Percentiles rank a stretch among this genome's conserved stretches.
phyloP scores from a whole-genome alignment of 176 grass and related monocot genomes.

The Dendrocalamus sinicus region DNA sequence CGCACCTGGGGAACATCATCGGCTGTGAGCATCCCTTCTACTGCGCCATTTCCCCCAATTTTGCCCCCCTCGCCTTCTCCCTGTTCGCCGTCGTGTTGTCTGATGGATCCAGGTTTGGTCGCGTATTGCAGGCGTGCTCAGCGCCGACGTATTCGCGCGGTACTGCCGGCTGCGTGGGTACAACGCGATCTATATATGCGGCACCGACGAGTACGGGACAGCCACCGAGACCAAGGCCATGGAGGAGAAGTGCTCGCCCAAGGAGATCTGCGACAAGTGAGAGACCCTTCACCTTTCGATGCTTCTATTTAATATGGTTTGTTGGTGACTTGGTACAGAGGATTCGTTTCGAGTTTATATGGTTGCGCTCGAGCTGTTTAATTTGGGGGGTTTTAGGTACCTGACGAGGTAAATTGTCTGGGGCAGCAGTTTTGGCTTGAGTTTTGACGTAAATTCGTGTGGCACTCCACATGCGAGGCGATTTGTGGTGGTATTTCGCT shows the following conservation, averaged over 20 bases:
- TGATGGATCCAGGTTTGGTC: conserved; percentile 12
- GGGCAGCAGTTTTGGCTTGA: not conserved
- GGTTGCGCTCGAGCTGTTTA: not conserved
- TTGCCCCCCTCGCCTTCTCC: not conserved
- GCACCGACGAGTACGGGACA: conserved; percentile 95
- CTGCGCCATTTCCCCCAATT: not conserved
- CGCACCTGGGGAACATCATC: conserved; percentile 86
- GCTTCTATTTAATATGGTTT: not conserved
- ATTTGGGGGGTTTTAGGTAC: not conserved
- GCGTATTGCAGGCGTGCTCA: conserved; percentile 72
- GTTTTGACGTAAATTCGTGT: conserved; percentile 6
- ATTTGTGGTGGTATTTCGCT: not conserved
- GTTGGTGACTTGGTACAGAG: not conserved
- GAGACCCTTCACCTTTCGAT: conserved; percentile 30
- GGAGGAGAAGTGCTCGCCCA: conserved; percentile 97
- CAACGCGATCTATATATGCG: conserved; percentile 93
- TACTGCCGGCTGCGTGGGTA: conserved; percentile 89
- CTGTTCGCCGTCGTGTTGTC: not conserved
- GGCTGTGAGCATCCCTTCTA: conserved; percentile 59
- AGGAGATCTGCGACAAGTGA: conserved; percentile 96
- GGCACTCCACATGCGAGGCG: not conserved
- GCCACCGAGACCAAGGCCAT: conserved; percentile 96
- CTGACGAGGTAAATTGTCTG: not conserved
- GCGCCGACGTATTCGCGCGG: conserved; percentile 92
- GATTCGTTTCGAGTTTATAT: not conserved